Evolutionary conservation across 2,329 filamentous ascomycete species (phyloP), one percentile per base, ranked within the genome.

Genomic region (Berkeleyomyces basicola): DNA sequence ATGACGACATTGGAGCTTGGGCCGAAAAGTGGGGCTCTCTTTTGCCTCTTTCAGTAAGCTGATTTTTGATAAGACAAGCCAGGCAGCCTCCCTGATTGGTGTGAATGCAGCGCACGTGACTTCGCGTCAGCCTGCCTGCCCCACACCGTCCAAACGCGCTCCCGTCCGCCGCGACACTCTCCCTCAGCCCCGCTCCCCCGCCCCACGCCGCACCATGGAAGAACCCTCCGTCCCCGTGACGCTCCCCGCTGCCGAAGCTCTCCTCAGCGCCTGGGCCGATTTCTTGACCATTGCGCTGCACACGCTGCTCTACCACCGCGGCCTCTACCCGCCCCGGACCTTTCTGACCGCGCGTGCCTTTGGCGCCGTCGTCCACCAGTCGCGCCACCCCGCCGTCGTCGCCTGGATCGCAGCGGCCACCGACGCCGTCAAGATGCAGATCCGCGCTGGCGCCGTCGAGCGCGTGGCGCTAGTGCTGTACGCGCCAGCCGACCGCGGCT

Each of bases 221-320:
- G 39, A 58, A 58, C 31, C 40, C 42, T 14, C 65, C 7, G 62
- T 63, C 3, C 58, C 69, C 53, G 67, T 79, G 65, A 67, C 74
- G 31, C 66, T 72, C 7, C 66, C 70, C 23, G 69, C 76, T 75
- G 82, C 75, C 69, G 79, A 71, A 71, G 76, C 71, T 61, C 82
- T 91, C 67, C 79, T 91, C 67, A 74, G 78, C 63, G 82, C 84
- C 60, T 91, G 95, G 74, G 82, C 81, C 66, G 82, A 85, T 70
- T 96, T 96, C 75, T 81, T 96, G 63, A 88, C 85, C 65, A 83
- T 92, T 66, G 82, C 87, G 68, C 82, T 92, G 66, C 91, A 96
- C 77, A 88, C 89, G 64, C 85, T 96, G 68, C 82, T 96, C 67
- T 92, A 85, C 76, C 84, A 93, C 69, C 87, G 91, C 68, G 74